Conservation (phyloP, 768 basidiomycete genomes). For the Suillus luteus region DNA sequence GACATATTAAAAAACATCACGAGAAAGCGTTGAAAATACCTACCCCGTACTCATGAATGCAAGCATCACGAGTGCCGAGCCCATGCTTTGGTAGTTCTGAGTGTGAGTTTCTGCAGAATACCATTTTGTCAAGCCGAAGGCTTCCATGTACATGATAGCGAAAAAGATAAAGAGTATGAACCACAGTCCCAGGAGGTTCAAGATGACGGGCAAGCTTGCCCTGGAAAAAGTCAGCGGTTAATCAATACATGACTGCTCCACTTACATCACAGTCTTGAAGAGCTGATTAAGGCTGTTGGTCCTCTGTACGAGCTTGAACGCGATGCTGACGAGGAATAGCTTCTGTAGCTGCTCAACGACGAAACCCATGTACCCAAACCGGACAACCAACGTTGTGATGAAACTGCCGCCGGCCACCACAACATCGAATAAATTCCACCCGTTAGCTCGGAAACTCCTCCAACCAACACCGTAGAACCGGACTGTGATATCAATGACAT, state of each 20-base stretch:
- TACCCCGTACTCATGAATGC: conserved; percentile 93
- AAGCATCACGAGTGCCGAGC: conserved; percentile 83
- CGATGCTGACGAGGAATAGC: conserved; percentile 89
- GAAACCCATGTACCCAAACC: conserved; percentile 52
- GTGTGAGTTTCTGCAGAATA: conserved; percentile 63
- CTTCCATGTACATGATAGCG: conserved; percentile 84
- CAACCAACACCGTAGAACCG: conserved; percentile 86
- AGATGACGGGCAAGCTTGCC: conserved; percentile 82
- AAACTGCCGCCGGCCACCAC: conserved; percentile 80
- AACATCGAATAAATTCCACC: conserved; percentile 94
- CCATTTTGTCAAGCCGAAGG: conserved; percentile 92
- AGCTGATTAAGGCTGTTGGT: conserved; percentile 88
- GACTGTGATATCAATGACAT: conserved; percentile 73
- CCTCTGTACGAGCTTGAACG: conserved; percentile 92
- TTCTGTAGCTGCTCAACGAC: conserved; percentile 73
- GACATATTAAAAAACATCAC: conserved; percentile 11
- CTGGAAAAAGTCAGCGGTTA: conserved; percentile 39
- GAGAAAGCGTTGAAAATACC: conserved; percentile 24
- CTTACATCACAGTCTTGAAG: conserved; percentile 95
- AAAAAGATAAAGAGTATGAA: conserved; percentile 89
- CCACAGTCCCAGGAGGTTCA: conserved; percentile 87
- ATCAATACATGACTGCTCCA: conserved; percentile 16
- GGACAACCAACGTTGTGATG: conserved; percentile 76
- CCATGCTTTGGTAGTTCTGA: conserved; percentile 80
- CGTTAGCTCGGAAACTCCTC: conserved; percentile 81